These are phyloP conservation scores for Oryza punctata DNA, from an alignment of 176 grass and related monocot species.

Conservation along the genomic window DNA sequence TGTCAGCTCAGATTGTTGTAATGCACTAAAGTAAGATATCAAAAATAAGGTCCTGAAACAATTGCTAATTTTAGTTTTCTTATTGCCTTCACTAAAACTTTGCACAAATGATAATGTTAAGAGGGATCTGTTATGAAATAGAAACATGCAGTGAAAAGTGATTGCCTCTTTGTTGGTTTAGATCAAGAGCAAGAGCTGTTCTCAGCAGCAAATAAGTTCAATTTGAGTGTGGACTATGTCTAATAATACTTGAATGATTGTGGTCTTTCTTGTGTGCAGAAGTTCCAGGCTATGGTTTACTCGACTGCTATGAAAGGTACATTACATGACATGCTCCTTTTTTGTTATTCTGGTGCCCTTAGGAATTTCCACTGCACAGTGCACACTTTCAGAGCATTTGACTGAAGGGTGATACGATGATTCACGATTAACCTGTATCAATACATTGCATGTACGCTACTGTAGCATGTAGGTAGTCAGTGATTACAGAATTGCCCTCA, in stretches of 20 bases:
- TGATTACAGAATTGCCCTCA: constrained; percentile 13
- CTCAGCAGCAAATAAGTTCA: background rate
- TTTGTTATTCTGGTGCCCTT: constrained; percentile 6
- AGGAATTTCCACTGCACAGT: background rate
- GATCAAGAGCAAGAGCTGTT: background rate
- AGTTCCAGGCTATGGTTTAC: constrained; percentile 35
- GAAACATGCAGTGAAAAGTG: background rate
- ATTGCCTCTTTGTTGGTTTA: background rate
- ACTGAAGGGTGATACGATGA: background rate
- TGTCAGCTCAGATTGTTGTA: background rate
- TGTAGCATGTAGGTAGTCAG: background rate
- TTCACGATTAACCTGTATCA: background rate
- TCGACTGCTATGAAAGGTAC: constrained; percentile 57
- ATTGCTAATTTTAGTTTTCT: background rate
- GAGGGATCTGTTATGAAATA: background rate
- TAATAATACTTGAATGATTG: constrained; percentile 1
- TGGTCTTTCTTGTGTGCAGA: constrained; percentile 47
- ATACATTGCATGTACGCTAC: background rate
- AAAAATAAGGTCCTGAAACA: background rate
- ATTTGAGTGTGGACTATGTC: background rate
- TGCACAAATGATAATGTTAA: background rate
- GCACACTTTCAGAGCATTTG: constrained; percentile 3
- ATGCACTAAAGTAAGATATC: no score
- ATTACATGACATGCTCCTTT: background rate
- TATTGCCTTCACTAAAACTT: background rate